Evolutionary conservation across 2,329 filamentous ascomycete genomes (phyloP), one percentile per base, ranked within the genome.

Genomic region (Dryadomyces sulphureus): DNA sequence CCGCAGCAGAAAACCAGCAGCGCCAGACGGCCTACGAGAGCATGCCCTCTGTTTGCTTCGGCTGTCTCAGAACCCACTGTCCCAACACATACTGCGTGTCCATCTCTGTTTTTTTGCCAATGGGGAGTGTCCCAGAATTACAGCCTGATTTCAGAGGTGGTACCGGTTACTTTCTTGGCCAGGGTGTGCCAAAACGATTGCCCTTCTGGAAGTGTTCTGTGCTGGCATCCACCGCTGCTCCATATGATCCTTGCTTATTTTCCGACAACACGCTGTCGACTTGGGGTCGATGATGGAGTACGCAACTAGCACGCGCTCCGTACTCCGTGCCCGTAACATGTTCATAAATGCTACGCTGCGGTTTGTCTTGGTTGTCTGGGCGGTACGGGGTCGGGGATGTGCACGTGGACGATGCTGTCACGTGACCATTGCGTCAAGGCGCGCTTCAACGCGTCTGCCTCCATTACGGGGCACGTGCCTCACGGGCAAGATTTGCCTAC

Each of bases 191-290:
- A n/a, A 24, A 43, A 36, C 11, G 27, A 40, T 40, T 19, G 27
- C 8, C 27, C 48, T 52, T 52, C 50, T 52, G 42, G 50, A 52
- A 52, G 46, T 35, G 22, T 50, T 41, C 48, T 49, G 24, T 44
- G 41, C 41, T 36, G 45, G 40, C 43, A 43, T 32, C 27, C 16
- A 36, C n/a, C n/a, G n/a, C n/a, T n/a, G 34, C 3, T 36, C 34
- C 34, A 32, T 43, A 40, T 42, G 17, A 38, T 27, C 35, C 42
- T 25, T 41, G 16, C 11, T 39, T 17, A 20, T 22, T 22, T 39
- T 21, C 38, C 38, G 16, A 21, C n/a, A 12, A 14, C 11, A 14
- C 16, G 9, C 7, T 8, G 11, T 14, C 11, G 9, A 14, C 27
- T 14, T 32, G 9, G 7, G 27, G 7, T 14, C 27, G 11, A 4